Conservation (phyloP, 1,284 basidiomycete genomes). For the Volvariella volvacea region DNA sequence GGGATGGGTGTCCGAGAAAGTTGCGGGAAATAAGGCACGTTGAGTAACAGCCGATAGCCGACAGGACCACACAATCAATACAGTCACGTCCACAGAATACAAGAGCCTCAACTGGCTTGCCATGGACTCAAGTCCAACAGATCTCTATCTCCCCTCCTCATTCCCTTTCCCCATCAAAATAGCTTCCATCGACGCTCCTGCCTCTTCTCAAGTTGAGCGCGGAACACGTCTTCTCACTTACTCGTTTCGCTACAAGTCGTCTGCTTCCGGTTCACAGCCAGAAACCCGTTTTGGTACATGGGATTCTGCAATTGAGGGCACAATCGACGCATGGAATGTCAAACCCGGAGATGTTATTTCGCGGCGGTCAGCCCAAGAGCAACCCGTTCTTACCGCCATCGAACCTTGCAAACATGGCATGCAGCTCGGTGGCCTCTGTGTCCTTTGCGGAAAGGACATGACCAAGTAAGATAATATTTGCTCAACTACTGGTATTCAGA, state of each 20-base stretch:
- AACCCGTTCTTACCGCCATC: constrained; percentile 56
- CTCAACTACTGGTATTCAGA: constrained; percentile 6
- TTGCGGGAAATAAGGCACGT: too few species aligned
- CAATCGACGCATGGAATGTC: constrained; percentile 60
- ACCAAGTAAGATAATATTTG: constrained; percentile 52
- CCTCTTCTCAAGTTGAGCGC: constrained; percentile 44
- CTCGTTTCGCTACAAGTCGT: constrained; percentile 54
- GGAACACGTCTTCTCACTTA: constrained; percentile 77
- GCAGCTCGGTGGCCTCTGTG: constrained; percentile 89
- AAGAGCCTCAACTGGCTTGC: constrained; percentile 9
- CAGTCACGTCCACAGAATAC: constrained; percentile 11
- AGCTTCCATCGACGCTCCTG: constrained; percentile 50
- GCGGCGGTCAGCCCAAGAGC: constrained; percentile 45
- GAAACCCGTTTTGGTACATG: constrained; percentile 81
- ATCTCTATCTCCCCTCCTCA: constrained; percentile 60
- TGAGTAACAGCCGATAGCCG: background rate
- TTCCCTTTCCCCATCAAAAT: constrained; percentile 80
- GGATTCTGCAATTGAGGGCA: constrained; percentile 81
- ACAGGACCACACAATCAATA: background rate
- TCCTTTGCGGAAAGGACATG: constrained; percentile 90
- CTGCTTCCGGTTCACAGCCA: constrained; percentile 34
- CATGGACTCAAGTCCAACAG: constrained; percentile 49
- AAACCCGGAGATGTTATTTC: constrained; percentile 53
- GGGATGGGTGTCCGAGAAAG: too few species aligned
- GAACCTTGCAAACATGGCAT: constrained; percentile 94